Evolutionary conservation across 192 early-diverging fungal species (phyloP), one percentile per base, ranked within the genome.

Genomic region (Geranomyces variabilis): DNA sequence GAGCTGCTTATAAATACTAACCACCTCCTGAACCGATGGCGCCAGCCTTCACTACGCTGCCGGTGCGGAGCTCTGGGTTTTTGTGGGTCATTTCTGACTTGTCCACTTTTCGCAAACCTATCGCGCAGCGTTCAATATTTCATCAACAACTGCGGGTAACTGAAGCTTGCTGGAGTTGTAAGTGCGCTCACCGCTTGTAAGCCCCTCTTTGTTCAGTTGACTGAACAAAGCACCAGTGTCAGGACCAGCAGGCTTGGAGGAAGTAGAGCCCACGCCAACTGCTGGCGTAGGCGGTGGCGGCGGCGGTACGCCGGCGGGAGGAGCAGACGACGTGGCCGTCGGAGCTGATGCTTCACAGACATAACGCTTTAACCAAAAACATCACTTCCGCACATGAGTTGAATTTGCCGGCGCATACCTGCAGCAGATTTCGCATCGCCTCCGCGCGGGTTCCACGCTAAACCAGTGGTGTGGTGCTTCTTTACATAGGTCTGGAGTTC

Each of bases 11-110:
- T 53, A 19, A 60, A 30, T 8, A 29, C 58, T 60, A 31, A 60
- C 58, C 81, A 80, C 46, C 79, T 31, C 48, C 51, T 31, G 74
- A 67, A 21, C 66, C 46, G 33, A 30, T 53, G 57, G 53, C 65
- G 45, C 56, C 64, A 6, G 73, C 71, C 34, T 71, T 75, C n/a
- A 93, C 92, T 24, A 84, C 74, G 34, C 85, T 79, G 43, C 80
- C 76, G 7, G 85, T 86, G 34, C 96, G 89, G 22, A 99, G 78
- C 17, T 85, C 83, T 0, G 96, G 96, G 87, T 99, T 99, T 81
- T 99, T 99, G 84, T 99, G 96, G 15, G 94, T 99, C 96, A 97
- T 99, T 79, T 99, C 90, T 67, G 84, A 88, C 79, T 90, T 92
- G 67, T 96, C 94, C 1, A 99, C 97, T 78, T 96, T 96, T 58